Evolutionary conservation across 2,329 filamentous ascomycete species (phyloP).

Genomic region (Alternaria sp.): DNA sequence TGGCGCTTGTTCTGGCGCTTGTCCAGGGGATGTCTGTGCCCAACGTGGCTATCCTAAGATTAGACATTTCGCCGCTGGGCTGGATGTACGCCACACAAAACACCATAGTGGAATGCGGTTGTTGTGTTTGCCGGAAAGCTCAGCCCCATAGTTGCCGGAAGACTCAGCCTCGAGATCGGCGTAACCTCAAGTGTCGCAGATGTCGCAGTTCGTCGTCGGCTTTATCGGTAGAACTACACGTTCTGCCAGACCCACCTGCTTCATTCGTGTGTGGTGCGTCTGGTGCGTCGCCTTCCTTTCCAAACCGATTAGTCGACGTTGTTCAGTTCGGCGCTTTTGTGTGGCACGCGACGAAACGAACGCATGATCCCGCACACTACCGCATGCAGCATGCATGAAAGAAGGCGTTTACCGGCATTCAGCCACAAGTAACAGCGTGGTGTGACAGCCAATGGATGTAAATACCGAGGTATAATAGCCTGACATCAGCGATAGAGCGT

Average conservation of each 20-base stretch:
- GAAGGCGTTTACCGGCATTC: background rate
- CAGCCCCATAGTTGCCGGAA: background rate
- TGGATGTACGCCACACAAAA: background rate
- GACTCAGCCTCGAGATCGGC: background rate
- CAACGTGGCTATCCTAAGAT: conserved; percentile 6
- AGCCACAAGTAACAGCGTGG: background rate
- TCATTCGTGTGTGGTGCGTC: no score
- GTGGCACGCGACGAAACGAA: conserved; percentile 1
- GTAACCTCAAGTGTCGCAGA: background rate
- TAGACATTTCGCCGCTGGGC: conserved; percentile 8
- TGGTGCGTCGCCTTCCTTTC: background rate
- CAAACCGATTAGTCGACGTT: background rate
- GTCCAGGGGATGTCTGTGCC: background rate
- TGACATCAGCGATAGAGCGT: background rate
- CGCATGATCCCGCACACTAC: conserved; percentile 5
- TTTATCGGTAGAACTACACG: background rate
- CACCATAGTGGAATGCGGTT: background rate
- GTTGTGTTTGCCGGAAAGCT: background rate
- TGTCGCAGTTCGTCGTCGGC: background rate
- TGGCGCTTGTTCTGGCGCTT: background rate
- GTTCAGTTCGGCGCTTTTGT: background rate
- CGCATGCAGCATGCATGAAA: background rate
- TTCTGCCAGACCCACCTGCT: background rate
- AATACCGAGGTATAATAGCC: background rate
- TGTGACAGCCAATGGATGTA: background rate